Evolutionary conservation across 345 rosid species (phyloP).

Genomic region (Combretum micranthum): DNA sequence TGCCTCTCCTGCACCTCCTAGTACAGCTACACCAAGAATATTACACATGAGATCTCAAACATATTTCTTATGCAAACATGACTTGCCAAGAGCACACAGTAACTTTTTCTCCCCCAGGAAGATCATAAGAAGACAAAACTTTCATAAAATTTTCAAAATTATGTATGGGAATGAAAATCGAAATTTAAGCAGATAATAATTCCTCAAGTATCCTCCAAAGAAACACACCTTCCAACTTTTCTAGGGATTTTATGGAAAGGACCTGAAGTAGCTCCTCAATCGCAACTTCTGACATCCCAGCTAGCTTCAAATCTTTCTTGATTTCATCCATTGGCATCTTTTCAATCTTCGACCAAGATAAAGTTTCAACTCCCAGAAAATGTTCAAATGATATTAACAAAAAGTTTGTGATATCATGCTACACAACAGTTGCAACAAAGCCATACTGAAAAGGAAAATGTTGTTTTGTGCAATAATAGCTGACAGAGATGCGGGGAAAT

Average conservation of each 20-base stretch:
- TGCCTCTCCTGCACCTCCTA: constrained; percentile 86
- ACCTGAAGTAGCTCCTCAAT: constrained; percentile 65
- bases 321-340: constrained; percentile 72
- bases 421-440: constrained; percentile 6
- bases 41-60: background rate
- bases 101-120: no score
- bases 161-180: no score
- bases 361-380: constrained; percentile 1
- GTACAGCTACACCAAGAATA: constrained; percentile 40
- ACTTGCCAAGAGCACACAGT: no score
- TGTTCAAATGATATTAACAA: background rate
- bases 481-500: no score
- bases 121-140: no score
- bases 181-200: background rate
- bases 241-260: constrained; percentile 68
- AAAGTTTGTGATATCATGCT: no score
- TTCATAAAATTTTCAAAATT: no score
- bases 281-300: constrained; percentile 63
- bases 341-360: constrained; percentile 44
- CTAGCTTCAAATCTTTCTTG: constrained; percentile 57
- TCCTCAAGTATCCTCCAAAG: constrained; percentile 4
- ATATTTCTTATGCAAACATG: no score
- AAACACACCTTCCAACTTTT: constrained; percentile 67
- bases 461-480: no score
- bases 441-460: no score